Evolutionary conservation across 768 basidiomycete genomes (phyloP).

Genomic region (Rhodosporidiobolus sp.): DNA sequence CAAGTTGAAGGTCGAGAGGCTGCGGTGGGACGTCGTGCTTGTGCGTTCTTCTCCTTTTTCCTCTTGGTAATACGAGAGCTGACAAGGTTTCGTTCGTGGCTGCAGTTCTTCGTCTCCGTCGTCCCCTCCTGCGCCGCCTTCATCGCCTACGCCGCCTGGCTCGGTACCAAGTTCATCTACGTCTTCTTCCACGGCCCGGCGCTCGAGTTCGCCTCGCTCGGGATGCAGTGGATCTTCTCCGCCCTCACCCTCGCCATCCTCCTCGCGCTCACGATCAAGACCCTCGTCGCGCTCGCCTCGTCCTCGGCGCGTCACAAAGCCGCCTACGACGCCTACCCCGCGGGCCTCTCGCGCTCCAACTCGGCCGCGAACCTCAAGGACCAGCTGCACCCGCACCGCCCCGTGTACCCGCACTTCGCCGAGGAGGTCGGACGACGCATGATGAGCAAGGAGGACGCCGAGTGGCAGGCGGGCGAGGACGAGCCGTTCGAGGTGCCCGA

Average conservation of each 20-base stretch:
- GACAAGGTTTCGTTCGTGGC: not conserved
- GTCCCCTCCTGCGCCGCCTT: constrained; percentile 2
- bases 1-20: constrained; percentile 5
- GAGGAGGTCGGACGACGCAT: no score
- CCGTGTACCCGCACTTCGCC: no score
- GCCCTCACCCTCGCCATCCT: not conserved
- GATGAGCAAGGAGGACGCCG: no score
- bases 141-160: constrained; percentile 6
- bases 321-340: not conserved
- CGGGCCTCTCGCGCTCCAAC: not conserved
- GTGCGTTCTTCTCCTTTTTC: not conserved
- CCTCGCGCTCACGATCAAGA: constrained; percentile 8
- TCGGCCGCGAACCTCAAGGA: not conserved
- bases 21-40: constrained; percentile 9
- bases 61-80: not conserved
- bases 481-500: no score
- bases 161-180: not conserved
- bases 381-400: no score
- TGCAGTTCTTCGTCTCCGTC: constrained; percentile 10
- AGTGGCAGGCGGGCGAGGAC: no score
- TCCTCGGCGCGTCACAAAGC: not conserved
- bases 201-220: constrained; percentile 5
- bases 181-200: not conserved
- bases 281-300: not conserved
- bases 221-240: constrained; percentile 9